Conservation (phyloP, 345 rosid genomes). For the Euphorbia lathyris region DNA sequence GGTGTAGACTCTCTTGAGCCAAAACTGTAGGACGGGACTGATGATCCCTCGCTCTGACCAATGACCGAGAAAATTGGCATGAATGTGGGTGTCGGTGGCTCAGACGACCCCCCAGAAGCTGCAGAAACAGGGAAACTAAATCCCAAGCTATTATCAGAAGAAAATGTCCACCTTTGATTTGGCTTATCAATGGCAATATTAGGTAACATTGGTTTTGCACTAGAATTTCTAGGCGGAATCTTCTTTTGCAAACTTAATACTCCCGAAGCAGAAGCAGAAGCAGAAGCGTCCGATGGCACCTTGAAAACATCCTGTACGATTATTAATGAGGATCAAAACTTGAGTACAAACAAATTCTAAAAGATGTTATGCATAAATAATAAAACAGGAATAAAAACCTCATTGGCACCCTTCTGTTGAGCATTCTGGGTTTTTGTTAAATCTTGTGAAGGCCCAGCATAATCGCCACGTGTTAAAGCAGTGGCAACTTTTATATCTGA, state of each 20-base stretch:
- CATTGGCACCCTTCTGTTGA: slow-evolving; percentile 21
- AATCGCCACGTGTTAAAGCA: slow-evolving; percentile 18
- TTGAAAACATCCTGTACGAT: slow-evolving; percentile 40
- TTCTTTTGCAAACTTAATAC: slow-evolving; percentile 33
- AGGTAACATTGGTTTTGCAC: slow-evolving; percentile 54
- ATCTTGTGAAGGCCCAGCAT: slow-evolving; percentile 31
- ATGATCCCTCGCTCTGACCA: slow-evolving; percentile 33
- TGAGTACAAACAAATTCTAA: background rate
- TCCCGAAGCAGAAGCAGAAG: slow-evolving; percentile 30
- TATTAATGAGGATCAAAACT: slow-evolving; percentile 17
- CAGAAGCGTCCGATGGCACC: slow-evolving; percentile 27
- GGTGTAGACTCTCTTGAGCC: slow-evolving; percentile 40
- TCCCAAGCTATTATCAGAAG: slow-evolving; percentile 49
- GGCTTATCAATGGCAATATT: slow-evolving; percentile 56
- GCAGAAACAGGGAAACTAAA: slow-evolving; percentile 73
- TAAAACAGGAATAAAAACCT: slow-evolving; percentile 38
- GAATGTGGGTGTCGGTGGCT: slow-evolving; percentile 90
- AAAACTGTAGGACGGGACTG: slow-evolving; percentile 56
- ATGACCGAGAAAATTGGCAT: slow-evolving; percentile 44
- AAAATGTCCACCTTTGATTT: slow-evolving; percentile 41
- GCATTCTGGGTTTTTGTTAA: slow-evolving; percentile 34
- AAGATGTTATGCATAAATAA: no score
- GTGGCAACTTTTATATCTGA: slow-evolving; percentile 29
- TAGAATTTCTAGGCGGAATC: slow-evolving; percentile 43
- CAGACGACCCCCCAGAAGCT: slow-evolving; percentile 47